Evolutionary conservation across 2,329 filamentous ascomycete genomes (phyloP), one percentile per base, ranked within the genome.

Genomic region (Pseudocercospora musae): DNA sequence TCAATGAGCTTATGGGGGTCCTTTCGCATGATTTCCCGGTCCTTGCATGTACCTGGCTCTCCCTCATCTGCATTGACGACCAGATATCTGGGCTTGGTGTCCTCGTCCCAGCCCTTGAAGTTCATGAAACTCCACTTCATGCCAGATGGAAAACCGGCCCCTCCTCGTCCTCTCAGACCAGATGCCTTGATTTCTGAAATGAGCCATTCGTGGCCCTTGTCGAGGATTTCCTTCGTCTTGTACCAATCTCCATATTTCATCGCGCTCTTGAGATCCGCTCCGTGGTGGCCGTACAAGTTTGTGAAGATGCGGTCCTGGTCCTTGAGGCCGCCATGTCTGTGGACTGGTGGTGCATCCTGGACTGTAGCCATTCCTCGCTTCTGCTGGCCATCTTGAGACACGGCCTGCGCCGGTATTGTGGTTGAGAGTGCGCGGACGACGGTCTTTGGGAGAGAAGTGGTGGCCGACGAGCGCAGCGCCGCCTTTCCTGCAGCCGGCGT

Each of bases 71-170:
- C 95, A 75, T 99, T 99, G 82, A 99, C 92, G 65, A 54, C 94
- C 59, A 99, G 84, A 76, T 99, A 99, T 74, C 95, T 89, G 69
- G 95, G 95, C 81, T 96, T 96, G 72, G 80, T 89, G 78, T 98
- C 95, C 82, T 99, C 96, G 74, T 99, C 94, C 95, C 95, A 99
- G 73, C 92, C 95, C 81, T 97, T 97, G 84, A 94, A 93, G 85
- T 99, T 99, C 95, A 99, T 99, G 80, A 99, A 99, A 64, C 52
- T 66, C 91, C 95, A 99, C 93, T 99, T 99, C 84, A 99, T 83
- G 67, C 95, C 95, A 42, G 94, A 98, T 66, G 95, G 95, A 79
- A 99, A 99, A 74, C 95, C 95, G 79, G 95, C 95, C 80, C 95
- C 95, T 80, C 95, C 95, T 82, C 95, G 90, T 72, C 95, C 95